Percentiles rank a stretch among this genome's conserved stretches.
Evolutionary conservation across 306 rosid genomes (phyloP).

Genomic region (Acacia confusa): DNA sequence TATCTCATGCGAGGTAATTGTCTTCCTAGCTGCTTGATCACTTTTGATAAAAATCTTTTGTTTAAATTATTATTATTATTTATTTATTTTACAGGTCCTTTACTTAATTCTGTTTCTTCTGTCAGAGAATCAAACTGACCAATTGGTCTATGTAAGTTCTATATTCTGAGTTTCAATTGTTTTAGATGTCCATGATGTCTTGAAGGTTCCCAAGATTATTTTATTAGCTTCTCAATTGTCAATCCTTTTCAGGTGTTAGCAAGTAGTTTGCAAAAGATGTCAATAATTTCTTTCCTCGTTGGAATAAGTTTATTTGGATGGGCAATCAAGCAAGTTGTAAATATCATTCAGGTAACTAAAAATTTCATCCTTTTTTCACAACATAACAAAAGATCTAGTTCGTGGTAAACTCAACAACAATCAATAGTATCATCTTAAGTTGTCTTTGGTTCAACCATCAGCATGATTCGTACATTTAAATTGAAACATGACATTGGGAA

Average conservation of each 20-base stretch:
- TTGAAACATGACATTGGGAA: not conserved
- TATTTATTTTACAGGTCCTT: slow-evolving; percentile 59
- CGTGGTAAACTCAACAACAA: not conserved
- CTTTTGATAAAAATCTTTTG: not conserved
- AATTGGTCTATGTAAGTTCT: slow-evolving; percentile 67
- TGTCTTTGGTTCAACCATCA: not conserved
- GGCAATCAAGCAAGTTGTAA: slow-evolving; percentile 84
- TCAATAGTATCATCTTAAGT: not conserved
- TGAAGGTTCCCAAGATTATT: slow-evolving; percentile 20
- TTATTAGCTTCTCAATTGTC: slow-evolving; percentile 28
- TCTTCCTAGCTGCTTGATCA: not conserved
- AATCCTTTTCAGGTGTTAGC: slow-evolving; percentile 61
- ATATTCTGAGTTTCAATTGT: not conserved
- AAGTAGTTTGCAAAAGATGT: slow-evolving; percentile 49
- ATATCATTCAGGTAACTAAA: slow-evolving; percentile 71
- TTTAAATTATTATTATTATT: not conserved
- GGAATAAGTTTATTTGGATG: slow-evolving; percentile 77
- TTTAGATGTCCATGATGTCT: slow-evolving; percentile 9
- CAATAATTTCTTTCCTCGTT: slow-evolving; percentile 51
- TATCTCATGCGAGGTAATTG: slow-evolving; percentile 83
- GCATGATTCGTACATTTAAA: not conserved
- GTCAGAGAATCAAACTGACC: slow-evolving; percentile 62
- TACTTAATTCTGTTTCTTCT: slow-evolving; percentile 76
- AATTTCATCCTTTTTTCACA: not conserved
- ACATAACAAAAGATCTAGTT: slow-evolving; percentile 1